phyloP scores from a whole-genome alignment of 139 green algal species.

The Trebouxia sp. region DNA sequence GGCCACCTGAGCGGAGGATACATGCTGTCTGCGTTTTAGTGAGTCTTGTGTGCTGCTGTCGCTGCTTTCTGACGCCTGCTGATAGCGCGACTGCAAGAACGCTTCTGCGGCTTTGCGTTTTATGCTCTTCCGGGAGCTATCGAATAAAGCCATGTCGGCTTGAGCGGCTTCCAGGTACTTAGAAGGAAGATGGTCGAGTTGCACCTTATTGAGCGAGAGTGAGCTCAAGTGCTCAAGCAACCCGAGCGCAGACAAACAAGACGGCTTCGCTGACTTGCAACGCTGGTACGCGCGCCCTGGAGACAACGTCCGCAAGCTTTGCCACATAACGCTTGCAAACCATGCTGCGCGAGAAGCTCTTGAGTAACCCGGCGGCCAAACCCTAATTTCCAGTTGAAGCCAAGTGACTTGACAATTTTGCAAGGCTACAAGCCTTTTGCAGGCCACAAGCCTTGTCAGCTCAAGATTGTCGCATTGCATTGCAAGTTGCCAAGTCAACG shows the following conservation, averaged over 20 bases:
- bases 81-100: not conserved
- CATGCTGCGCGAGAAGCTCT: too few relatives aligned
- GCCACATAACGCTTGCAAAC: not conserved
- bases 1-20: not conserved
- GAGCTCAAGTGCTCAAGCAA: too few relatives aligned
- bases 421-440: too few relatives aligned
- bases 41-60: not conserved
- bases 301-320: not conserved
- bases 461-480: too few relatives aligned
- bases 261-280: not conserved
- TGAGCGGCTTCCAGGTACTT: not conserved
- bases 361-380: not conserved
- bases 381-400: not conserved
- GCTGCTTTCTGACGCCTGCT: not conserved
- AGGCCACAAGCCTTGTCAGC: too few relatives aligned
- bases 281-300: not conserved
- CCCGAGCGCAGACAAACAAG: too few relatives aligned
- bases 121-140: not conserved
- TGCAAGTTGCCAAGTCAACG: too few relatives aligned
- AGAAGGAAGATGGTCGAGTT: too few relatives aligned
- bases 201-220: too few relatives aligned
- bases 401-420: too few relatives aligned
- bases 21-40: not conserved
- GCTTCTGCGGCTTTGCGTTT: constrained; percentile 9
- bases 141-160: not conserved